Evolutionary conservation across 2,329 filamentous ascomycete genomes (phyloP).

Genomic region (Fusarium sp.): DNA sequence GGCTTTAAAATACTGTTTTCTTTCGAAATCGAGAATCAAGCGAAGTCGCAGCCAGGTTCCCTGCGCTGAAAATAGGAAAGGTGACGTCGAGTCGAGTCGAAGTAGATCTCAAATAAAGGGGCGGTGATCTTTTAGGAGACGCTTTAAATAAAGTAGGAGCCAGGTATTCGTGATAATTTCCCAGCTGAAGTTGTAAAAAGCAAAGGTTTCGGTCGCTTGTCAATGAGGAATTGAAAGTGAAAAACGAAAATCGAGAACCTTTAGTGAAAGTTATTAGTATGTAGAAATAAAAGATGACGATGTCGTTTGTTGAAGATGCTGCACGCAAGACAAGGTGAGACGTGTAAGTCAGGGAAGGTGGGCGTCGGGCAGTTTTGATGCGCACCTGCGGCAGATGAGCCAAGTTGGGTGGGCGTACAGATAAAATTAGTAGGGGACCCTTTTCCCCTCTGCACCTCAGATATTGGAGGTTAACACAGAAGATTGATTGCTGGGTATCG

Average conservation of each 20-base stretch:
- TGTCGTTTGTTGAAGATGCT: constrained; percentile 9
- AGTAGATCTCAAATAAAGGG: constrained; percentile 30
- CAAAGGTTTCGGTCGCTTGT: constrained; percentile 18
- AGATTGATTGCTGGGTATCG: constrained; percentile 25
- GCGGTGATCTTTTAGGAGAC: constrained; percentile 22
- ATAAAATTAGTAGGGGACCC: constrained; percentile 39
- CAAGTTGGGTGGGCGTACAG: constrained; percentile 31
- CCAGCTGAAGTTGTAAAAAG: constrained; percentile 24
- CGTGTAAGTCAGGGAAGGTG: constrained; percentile 41
- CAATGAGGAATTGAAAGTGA: not conserved
- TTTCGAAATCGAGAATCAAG: constrained; percentile 19
- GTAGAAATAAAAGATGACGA: constrained; percentile 12
- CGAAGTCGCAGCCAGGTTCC: constrained; percentile 6
- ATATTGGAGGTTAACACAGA: constrained; percentile 17
- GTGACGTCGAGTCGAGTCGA: constrained; percentile 27
- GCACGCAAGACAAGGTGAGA: constrained; percentile 20
- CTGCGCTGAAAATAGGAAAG: constrained; percentile 25
- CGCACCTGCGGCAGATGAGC: constrained; percentile 32
- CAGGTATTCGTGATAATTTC: constrained; percentile 26
- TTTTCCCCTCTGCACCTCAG: constrained; percentile 29
- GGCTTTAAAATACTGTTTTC: constrained; percentile 9
- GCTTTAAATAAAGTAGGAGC: not conserved
- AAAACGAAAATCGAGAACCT: constrained; percentile 1
- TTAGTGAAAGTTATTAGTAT: constrained; percentile 3
- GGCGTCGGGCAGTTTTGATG: constrained; percentile 35